Conservation (phyloP, 208 protist genomes). For the Leishmania gerbilli region DNA sequence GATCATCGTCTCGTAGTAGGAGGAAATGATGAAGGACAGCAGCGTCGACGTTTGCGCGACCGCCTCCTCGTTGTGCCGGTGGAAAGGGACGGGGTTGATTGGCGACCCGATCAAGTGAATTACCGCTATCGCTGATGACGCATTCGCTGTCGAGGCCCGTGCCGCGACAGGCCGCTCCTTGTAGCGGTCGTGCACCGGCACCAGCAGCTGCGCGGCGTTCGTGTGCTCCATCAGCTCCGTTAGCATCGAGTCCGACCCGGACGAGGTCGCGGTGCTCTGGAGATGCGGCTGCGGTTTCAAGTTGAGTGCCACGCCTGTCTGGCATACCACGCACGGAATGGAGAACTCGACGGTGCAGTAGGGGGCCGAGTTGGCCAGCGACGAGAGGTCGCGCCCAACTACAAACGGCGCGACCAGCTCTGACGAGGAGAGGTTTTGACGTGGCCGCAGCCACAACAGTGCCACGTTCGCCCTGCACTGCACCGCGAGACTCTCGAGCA, state of each 20-base stretch:
- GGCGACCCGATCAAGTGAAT: slow-evolving; percentile 84
- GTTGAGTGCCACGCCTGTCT: slow-evolving; percentile 83
- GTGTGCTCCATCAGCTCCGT: slow-evolving; percentile 72
- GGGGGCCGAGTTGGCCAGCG: slow-evolving; percentile 68
- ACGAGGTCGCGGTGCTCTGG: background rate
- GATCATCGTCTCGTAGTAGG: slow-evolving; percentile 83
- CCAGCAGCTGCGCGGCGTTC: slow-evolving; percentile 80
- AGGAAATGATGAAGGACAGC: slow-evolving; percentile 80
- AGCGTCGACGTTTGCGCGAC: slow-evolving; percentile 68
- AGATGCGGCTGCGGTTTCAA: slow-evolving; percentile 47
- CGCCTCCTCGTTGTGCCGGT: slow-evolving; percentile 77
- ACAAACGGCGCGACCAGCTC: slow-evolving; percentile 91
- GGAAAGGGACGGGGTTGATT: slow-evolving; percentile 77
- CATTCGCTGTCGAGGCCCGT: slow-evolving; percentile 3
- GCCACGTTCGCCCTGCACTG: slow-evolving; percentile 67
- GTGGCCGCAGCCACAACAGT: slow-evolving; percentile 80
- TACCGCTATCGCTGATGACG: slow-evolving; percentile 48
- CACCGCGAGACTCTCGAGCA: slow-evolving; percentile 83
- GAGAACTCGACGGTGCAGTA: slow-evolving; percentile 77
- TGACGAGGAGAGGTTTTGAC: slow-evolving; percentile 57
- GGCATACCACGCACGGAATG: slow-evolving; percentile 69
- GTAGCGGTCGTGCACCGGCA: slow-evolving; percentile 79
- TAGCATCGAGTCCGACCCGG: slow-evolving; percentile 38
- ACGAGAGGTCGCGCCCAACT: slow-evolving; percentile 67
- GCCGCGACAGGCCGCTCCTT: slow-evolving; percentile 17